Conservation (phyloP, 768 basidiomycete species). For the Russula sp. region DNA sequence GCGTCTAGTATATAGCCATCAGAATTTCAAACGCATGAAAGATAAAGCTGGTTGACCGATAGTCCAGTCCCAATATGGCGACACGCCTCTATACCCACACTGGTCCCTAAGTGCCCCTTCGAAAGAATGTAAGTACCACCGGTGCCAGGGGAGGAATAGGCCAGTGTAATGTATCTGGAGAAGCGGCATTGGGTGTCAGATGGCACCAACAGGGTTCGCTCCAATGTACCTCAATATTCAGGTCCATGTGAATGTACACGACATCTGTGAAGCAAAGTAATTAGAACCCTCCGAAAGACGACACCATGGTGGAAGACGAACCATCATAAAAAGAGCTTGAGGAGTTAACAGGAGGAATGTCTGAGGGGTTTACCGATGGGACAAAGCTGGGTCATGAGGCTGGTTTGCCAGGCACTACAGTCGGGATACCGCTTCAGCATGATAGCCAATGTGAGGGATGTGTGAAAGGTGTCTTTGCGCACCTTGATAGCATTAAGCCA, state of each 20-base stretch:
- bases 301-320: background rate
- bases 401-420: slow-evolving; percentile 10
- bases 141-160: slow-evolving; percentile 36
- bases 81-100: slow-evolving; percentile 32
- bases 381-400: slow-evolving; percentile 27
- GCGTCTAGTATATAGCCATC: slow-evolving; percentile 30
- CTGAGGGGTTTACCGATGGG: slow-evolving; percentile 17
- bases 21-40: background rate
- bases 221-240: slow-evolving; percentile 29
- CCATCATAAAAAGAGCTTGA: slow-evolving; percentile 30
- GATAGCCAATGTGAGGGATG: background rate
- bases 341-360: slow-evolving; percentile 25
- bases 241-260: slow-evolving; percentile 34
- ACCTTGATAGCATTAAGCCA: slow-evolving; percentile 34
- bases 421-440: background rate
- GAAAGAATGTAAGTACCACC: slow-evolving; percentile 31
- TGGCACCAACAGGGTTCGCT: background rate
- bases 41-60: slow-evolving; percentile 21
- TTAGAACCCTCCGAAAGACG: background rate
- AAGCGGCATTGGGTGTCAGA: background rate
- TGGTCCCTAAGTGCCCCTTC: slow-evolving; percentile 31
- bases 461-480: background rate
- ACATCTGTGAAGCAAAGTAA: slow-evolving; percentile 24
- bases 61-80: slow-evolving; percentile 37
- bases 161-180: slow-evolving; percentile 33